Base-by-base conservation (phyloP, 2,329 filamentous ascomycete genomes). In the Shiraia bambusicola region DNA sequence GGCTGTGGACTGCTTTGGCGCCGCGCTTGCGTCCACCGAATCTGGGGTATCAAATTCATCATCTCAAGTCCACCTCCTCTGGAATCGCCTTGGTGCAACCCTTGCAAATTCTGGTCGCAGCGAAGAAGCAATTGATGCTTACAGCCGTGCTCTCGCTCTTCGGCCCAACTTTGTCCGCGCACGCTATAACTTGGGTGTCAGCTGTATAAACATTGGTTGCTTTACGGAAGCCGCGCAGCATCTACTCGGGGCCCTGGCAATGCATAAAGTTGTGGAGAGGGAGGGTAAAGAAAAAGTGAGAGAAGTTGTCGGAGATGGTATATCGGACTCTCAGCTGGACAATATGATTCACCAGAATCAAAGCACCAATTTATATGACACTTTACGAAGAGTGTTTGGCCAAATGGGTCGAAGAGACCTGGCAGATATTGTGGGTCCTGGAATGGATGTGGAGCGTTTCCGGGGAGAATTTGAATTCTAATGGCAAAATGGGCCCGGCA, bases 161-260 rank as follows among this genome's bases (percentile, higher is more conserved):
- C 87, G 91, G 42, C 88, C 92, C 40, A 98, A 98, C 74, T 98
- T 98, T 65, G 94, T 98, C 13, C 87, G 93, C 44, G 93, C 93
- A 2, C 81, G 93, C 31, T 98, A 98, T 75, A 98, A 98, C 70
- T 81, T 98, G 1, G 93, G 93, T 32, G 93, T 97, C 8, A 88
- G 83, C 45, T 97, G 93, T 70, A 97, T 98, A 69, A 97, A 97
- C 71, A 95, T 97, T 56, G 91, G 91, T 40, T 96, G 92, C 70
- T 91, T 90, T 67, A 86, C 88, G 12, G 88, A 97, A 72, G 93
- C 93, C 0, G 93, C 93, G 2, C 86, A 89, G 47, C 93, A 98
- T 71, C 80, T 98, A 42, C 80, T 98, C 11, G 88, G 91, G 3
- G 92, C 93, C 1, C 77, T 98, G 35, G 86, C 86, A 40, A 96